phyloP scores from a whole-genome alignment of 257 asterid species.

The Solanum lycopersicoides region DNA sequence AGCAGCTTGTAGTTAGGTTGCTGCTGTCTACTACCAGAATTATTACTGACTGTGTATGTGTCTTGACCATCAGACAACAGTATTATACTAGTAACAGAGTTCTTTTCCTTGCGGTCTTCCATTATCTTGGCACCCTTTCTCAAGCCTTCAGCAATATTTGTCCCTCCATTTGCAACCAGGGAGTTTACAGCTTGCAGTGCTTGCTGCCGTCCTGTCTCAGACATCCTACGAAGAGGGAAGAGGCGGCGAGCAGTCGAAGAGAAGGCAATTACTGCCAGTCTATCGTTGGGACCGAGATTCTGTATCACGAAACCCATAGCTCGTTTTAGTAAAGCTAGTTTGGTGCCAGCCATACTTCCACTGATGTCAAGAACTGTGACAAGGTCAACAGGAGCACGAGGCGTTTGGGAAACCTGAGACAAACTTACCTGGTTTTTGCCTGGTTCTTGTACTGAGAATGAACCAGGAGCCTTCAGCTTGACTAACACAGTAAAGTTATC shows the following conservation, averaged over 20 bases:
- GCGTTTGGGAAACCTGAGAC: slow-evolving; percentile 30
- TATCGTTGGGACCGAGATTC: slow-evolving; percentile 83
- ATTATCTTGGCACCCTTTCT: slow-evolving; percentile 84
- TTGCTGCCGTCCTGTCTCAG: slow-evolving; percentile 78
- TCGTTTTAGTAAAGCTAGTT: slow-evolving; percentile 85
- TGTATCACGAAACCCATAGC: slow-evolving; percentile 99
- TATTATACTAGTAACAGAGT: slow-evolving; percentile 81
- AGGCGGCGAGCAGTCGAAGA: slow-evolving; percentile 95
- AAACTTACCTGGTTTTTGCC: slow-evolving; percentile 12
- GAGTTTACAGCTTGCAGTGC: slow-evolving; percentile 88
- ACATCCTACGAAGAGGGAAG: slow-evolving; percentile 83
- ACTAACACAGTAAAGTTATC: slow-evolving; percentile 59
- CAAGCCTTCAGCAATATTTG: slow-evolving; percentile 94
- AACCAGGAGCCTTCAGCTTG: slow-evolving; percentile 81
- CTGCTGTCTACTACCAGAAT: slow-evolving; percentile 12
- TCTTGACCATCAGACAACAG: slow-evolving; percentile 93
- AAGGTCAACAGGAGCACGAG: slow-evolving; percentile 95
- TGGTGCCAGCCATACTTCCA: slow-evolving; percentile 99
- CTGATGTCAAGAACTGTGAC: slow-evolving; percentile 95
- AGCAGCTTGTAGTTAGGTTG: slow-evolving; percentile 51
- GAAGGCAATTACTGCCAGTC: slow-evolving; percentile 89
- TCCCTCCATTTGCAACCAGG: slow-evolving; percentile 88
- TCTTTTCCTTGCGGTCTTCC: slow-evolving; percentile 78
- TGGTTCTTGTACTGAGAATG: slow-evolving; percentile 33
- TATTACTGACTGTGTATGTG: slow-evolving; percentile 67